Percentiles rank a stretch among this genome's conserved stretches.
Evolutionary conservation across 176 grass and related monocot species (phyloP).

Genomic region (Hordeum marinum): DNA sequence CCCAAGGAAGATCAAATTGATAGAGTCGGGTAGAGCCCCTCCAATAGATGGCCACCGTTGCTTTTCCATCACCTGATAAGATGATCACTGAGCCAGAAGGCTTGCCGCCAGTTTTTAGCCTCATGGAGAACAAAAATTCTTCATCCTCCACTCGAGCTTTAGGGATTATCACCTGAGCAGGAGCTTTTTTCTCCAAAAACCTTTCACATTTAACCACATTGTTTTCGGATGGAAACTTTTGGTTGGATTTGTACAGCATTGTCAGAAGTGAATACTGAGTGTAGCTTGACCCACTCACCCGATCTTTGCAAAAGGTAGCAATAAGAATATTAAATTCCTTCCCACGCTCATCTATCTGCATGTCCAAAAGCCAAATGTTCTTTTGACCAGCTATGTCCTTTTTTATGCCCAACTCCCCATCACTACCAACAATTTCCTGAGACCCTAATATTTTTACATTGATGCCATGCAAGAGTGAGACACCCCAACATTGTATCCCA

Average conservation of each 20-base stretch:
- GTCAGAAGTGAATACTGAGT: constrained; percentile 92
- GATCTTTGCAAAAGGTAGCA: constrained; percentile 98
- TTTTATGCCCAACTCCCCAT: constrained; percentile 86
- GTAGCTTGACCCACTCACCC: constrained; percentile 91
- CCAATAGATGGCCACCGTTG: constrained; percentile 84
- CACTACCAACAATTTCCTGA: constrained; percentile 75
- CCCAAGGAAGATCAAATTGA: constrained; percentile 96
- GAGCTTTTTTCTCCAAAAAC: constrained; percentile 97
- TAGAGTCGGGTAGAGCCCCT: constrained; percentile 88
- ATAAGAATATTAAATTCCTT: constrained; percentile 88
- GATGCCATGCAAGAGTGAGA: constrained; percentile 44
- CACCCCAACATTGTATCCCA: constrained; percentile 82
- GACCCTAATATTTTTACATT: constrained; percentile 57
- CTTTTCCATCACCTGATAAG: constrained; percentile 93
- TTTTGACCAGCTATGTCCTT: constrained; percentile 98
- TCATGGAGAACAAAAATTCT: constrained; percentile 75
- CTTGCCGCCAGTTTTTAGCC: constrained; percentile 81
- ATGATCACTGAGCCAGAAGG: constrained; percentile 91
- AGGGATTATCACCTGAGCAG: constrained; percentile 88
- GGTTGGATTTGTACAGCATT: constrained; percentile 71
- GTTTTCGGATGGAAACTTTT: constrained; percentile 50
- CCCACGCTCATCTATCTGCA: constrained; percentile 76
- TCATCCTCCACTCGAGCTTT: constrained; percentile 91
- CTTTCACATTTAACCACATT: constrained; percentile 47
- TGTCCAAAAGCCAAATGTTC: constrained; percentile 96